phyloP scores from a whole-genome alignment of 306 rosid genomes.

The Delonix regia region DNA sequence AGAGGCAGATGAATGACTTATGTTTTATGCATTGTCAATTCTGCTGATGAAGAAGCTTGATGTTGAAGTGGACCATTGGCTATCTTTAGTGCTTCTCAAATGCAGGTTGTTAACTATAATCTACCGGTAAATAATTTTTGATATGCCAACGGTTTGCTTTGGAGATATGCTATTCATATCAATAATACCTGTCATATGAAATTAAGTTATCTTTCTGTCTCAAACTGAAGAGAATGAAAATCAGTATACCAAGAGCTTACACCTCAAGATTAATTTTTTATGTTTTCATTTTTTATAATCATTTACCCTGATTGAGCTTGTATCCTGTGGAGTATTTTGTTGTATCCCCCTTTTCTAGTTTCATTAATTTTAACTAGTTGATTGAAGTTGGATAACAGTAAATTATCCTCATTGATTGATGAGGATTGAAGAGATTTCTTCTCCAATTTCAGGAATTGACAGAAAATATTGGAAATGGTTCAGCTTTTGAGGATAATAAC shows the following conservation, averaged over 20 bases:
- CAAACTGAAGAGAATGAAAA: neutral
- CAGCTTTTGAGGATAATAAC: constrained; percentile 83
- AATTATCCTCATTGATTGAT: constrained; percentile 32
- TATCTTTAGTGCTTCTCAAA: constrained; percentile 15
- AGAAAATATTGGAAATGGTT: constrained; percentile 63
- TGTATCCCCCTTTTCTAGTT: neutral
- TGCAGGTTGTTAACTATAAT: constrained; percentile 8
- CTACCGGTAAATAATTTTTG: neutral
- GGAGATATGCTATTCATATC: constrained; percentile 14
- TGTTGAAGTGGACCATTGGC: neutral
- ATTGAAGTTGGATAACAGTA: constrained; percentile 28
- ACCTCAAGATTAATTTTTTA: neutral
- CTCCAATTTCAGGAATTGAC: constrained; percentile 64
- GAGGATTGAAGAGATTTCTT: constrained; percentile 28
- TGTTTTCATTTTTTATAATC: neutral
- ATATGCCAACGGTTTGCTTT: neutral
- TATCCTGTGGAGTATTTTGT: constrained; percentile 1
- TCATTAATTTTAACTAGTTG: constrained; percentile 12
- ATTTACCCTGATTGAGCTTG: neutral
- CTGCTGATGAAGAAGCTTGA: constrained; percentile 19
- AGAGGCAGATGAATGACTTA: constrained; percentile 1
- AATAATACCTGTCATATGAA: neutral
- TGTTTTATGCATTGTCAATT: constrained; percentile 20
- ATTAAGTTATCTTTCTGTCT: neutral
- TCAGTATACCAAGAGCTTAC: neutral